These are phyloP conservation scores for Xylaria sp. DNA, from an alignment of 2,329 filamentous ascomycete genomes.

Conservation along the genomic window DNA sequence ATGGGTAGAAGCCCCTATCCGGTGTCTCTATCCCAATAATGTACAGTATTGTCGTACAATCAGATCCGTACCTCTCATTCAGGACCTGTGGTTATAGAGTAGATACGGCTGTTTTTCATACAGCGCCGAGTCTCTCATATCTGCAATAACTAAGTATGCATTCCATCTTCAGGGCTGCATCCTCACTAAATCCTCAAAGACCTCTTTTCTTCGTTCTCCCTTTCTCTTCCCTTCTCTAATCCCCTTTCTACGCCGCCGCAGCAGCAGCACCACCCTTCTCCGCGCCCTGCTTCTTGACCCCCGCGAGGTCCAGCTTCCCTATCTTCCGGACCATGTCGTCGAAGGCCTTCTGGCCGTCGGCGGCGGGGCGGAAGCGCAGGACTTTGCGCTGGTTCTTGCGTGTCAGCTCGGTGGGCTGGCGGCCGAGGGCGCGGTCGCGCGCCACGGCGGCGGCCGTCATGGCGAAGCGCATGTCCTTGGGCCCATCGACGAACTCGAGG, in stretches of 20 bases:
- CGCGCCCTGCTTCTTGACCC: conserved; percentile 34
- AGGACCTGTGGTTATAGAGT: conserved; percentile 35
- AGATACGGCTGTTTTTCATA: conserved; percentile 34
- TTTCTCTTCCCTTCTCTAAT: neutral
- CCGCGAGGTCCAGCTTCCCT: conserved; percentile 49
- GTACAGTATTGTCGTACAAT: conserved; percentile 48
- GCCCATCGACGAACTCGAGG: conserved; percentile 93
- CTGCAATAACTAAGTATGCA: conserved; percentile 37
- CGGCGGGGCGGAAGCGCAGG: conserved; percentile 77
- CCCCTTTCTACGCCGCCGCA: neutral
- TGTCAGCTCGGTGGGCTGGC: conserved; percentile 76
- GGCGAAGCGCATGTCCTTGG: conserved; percentile 92
- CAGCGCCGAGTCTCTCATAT: conserved; percentile 48
- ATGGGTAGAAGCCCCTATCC: conserved; percentile 2
- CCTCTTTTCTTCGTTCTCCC: neutral
- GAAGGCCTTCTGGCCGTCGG: conserved; percentile 71
- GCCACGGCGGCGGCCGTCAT: conserved; percentile 90
- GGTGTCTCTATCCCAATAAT: conserved; percentile 24
- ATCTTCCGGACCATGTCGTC: conserved; percentile 69
- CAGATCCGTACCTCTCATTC: conserved; percentile 42
- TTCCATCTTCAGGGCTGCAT: conserved; percentile 1
- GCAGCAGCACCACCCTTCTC: neutral
- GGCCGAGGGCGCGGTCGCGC: conserved; percentile 66
- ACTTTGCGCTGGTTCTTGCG: conserved; percentile 85
- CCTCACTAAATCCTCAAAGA: neutral